phyloP scores from a whole-genome alignment of 2,329 filamentous ascomycete species.

The Aspergillus ochraceoroseus region DNA sequence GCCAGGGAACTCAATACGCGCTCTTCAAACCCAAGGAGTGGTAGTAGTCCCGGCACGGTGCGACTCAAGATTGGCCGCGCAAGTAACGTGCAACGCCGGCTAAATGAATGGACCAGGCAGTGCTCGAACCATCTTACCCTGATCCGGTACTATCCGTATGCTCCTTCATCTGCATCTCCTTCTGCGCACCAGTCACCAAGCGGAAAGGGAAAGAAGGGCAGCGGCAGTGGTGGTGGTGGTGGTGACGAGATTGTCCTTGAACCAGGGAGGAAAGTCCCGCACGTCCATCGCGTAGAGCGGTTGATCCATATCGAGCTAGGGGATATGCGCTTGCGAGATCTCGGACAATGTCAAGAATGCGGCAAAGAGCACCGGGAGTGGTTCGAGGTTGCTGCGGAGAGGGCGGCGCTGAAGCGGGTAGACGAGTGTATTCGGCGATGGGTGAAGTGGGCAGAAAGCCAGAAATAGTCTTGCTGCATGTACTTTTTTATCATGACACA shows the following conservation, averaged over 20 bases:
- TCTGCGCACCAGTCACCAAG: conserved; percentile 15
- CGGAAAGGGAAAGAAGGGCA: neutral
- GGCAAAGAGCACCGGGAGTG: conserved; percentile 86
- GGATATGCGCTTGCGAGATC: conserved; percentile 52
- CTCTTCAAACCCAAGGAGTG: conserved; percentile 30
- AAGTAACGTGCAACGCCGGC: conserved; percentile 79
- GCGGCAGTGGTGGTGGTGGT: neutral
- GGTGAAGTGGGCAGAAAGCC: conserved; percentile 72
- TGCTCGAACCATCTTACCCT: conserved; percentile 85
- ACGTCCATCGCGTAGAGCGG: conserved; percentile 81
- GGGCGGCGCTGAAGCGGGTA: conserved; percentile 62
- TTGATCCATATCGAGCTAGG: conserved; percentile 86
- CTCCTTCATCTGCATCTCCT: conserved; percentile 24
- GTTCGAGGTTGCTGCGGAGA: conserved; percentile 80
- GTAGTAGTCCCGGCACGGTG: conserved; percentile 53
- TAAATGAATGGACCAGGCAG: conserved; percentile 91
- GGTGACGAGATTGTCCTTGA: conserved; percentile 19
- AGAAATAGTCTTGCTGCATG: conserved; percentile 3
- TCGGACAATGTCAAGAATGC: conserved; percentile 66
- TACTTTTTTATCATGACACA: too few species aligned
- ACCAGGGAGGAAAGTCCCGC: conserved; percentile 64
- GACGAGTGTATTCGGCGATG: conserved; percentile 75
- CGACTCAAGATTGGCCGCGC: conserved; percentile 62
- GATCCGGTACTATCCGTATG: conserved; percentile 86
- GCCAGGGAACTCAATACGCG: conserved; percentile 35